Evolutionary conservation across 2,329 filamentous ascomycete species (phyloP).

Genomic region (Mollisiaceae sp.): DNA sequence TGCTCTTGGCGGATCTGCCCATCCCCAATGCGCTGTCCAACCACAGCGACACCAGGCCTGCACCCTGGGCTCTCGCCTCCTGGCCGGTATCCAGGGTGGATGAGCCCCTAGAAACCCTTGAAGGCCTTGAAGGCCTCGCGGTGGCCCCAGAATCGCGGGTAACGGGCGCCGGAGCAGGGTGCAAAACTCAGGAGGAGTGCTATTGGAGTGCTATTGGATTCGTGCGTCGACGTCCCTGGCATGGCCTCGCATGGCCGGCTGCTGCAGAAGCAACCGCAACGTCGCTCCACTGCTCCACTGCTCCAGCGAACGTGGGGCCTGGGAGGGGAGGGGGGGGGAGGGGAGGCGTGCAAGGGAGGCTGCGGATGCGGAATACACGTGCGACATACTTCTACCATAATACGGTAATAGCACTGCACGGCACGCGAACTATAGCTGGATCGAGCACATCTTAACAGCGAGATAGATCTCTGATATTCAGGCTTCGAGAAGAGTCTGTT

Average conservation of each 20-base stretch:
- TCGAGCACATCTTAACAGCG: background rate
- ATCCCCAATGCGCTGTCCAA: background rate
- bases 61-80: background rate
- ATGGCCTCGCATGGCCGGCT: background rate
- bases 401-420: background rate
- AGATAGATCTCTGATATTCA: background rate
- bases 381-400: background rate
- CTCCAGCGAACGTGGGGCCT: too few species aligned
- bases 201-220: constrained; percentile 8
- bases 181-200: constrained; percentile 2
- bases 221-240: constrained; percentile 5
- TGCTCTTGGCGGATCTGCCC: constrained; percentile 7
- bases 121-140: background rate
- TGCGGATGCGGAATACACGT: background rate
- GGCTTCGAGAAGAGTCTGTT: background rate
- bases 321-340: too few species aligned
- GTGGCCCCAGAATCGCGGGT: constrained; percentile 20
- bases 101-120: constrained; percentile 14
- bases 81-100: background rate
- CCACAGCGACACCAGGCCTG: constrained; percentile 1
- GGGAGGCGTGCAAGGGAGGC: too few species aligned
- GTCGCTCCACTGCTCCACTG: background rate
- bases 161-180: constrained; percentile 10
- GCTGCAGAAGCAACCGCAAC: constrained; percentile 2
- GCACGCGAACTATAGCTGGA: background rate